A percentile compares a stretch with the other conserved stretches of the same genome.
phyloP scores from a whole-genome alignment of 2,329 filamentous ascomycete genomes.

The Beauveria varroae region DNA sequence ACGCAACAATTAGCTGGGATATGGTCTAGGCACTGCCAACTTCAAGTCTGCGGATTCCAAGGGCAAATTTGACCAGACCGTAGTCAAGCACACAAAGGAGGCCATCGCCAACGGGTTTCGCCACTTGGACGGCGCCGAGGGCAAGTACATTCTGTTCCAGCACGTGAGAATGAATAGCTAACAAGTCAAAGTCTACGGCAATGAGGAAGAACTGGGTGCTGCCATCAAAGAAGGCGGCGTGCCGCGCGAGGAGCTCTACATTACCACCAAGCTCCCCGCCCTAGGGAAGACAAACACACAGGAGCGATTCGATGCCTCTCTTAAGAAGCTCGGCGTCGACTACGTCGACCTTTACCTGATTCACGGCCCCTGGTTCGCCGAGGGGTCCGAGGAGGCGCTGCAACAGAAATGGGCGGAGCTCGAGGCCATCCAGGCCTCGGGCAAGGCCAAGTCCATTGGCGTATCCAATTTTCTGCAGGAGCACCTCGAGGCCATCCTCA shows the following conservation, averaged over 20 bases:
- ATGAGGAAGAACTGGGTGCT: conserved; percentile 62
- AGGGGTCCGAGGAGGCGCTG: conserved; percentile 39
- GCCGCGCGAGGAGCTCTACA: conserved; percentile 60
- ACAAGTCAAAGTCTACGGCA: conserved; percentile 44
- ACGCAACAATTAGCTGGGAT: conserved; percentile 48
- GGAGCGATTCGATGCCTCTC: conserved; percentile 49
- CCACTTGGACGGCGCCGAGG: conserved; percentile 69
- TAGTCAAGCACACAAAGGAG: conserved; percentile 42
- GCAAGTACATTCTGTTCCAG: conserved; percentile 25
- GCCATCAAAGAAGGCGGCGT: conserved; percentile 62
- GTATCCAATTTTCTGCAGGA: conserved; percentile 64
- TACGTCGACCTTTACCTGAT: conserved; percentile 68
- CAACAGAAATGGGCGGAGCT: conserved; percentile 53
- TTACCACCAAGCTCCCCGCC: conserved; percentile 52
- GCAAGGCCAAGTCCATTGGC: conserved; percentile 62
- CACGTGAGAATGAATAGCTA: background rate
- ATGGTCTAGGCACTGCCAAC: conserved; percentile 63
- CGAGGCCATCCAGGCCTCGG: conserved; percentile 59
- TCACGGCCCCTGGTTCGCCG: conserved; percentile 49
- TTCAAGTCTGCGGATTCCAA: conserved; percentile 43
- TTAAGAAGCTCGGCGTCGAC: conserved; percentile 58
- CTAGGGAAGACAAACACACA: conserved; percentile 31
- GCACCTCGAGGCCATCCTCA: conserved; percentile 48
- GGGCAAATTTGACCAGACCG: conserved; percentile 46
- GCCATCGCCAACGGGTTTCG: conserved; percentile 64